Evolutionary conservation across 495 filamentous ascomycete genomes (phyloP).

Genomic region (Neurospora tetrasperma): DNA sequence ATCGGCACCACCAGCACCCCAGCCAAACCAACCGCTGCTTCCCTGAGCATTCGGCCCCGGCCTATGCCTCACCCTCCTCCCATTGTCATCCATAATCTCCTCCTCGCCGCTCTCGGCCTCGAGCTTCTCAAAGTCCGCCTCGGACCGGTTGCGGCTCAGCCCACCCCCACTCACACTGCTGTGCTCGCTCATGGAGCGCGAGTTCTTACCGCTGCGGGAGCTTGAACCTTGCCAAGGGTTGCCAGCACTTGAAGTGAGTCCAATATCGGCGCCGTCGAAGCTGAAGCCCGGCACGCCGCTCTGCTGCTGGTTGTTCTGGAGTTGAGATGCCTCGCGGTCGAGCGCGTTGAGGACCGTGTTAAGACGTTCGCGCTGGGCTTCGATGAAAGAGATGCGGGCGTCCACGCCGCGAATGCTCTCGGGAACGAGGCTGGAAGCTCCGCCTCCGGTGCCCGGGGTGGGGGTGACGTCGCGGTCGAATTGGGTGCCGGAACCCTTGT

Average conservation of each 20-base stretch:
- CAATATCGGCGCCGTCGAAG: conserved; percentile 15
- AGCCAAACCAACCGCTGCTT: not conserved
- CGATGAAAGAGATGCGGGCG: conserved; percentile 60
- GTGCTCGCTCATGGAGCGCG: conserved; percentile 24
- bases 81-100: conserved; percentile 8
- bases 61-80: not conserved
- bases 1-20: not conserved
- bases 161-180: conserved; percentile 34
- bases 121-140: conserved; percentile 75
- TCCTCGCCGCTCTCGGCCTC: conserved; percentile 56
- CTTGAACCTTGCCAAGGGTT: not conserved
- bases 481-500: not conserved
- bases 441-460: conserved; percentile 19
- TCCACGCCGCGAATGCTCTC: conserved; percentile 47
- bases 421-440: conserved; percentile 51
- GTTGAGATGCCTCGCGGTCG: conserved; percentile 54
- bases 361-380: conserved; percentile 63
- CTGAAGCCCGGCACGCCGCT: conserved; percentile 21
- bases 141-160: conserved; percentile 60
- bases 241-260: not conserved
- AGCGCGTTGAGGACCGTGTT: conserved; percentile 60
- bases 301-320: conserved; percentile 24
- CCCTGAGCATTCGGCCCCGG: not conserved
- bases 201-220: not conserved
- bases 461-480: conserved; percentile 35